Evolutionary conservation across 805 yeast genomes (phyloP).

Genomic region (Candida michaelii): DNA sequence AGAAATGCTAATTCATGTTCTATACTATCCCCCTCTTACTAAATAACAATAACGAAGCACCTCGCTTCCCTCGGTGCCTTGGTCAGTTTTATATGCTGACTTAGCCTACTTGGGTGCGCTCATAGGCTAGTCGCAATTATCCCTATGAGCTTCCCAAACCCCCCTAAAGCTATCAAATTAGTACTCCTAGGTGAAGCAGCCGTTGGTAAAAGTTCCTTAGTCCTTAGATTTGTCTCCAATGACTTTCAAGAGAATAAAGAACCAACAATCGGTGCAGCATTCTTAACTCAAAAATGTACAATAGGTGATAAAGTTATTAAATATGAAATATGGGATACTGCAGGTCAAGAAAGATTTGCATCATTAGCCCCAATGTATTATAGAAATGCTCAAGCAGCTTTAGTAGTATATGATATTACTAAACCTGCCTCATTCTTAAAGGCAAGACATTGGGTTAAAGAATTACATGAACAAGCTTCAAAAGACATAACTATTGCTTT

Average conservation of each 20-base stretch:
- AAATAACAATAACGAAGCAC: too few relatives aligned
- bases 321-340: slow-evolving; percentile 95
- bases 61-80: too few relatives aligned
- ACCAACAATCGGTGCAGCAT: slow-evolving; percentile 98
- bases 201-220: slow-evolving; percentile 93
- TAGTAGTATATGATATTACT: slow-evolving; percentile 93
- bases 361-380: slow-evolving; percentile 96
- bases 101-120: too few relatives aligned
- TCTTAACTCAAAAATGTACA: slow-evolving; percentile 88
- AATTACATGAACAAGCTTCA: slow-evolving; percentile 92
- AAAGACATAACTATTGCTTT: slow-evolving; percentile 88
- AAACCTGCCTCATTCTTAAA: slow-evolving; percentile 92
- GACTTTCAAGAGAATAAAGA: slow-evolving; percentile 97
- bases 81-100: too few relatives aligned
- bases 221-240: slow-evolving; percentile 86
- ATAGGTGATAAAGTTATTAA: slow-evolving; percentile 85
- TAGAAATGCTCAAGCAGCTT: slow-evolving; percentile 95
- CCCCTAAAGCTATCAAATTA: slow-evolving; percentile 62
- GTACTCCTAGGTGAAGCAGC: slow-evolving; percentile 97
- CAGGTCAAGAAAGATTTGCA: slow-evolving; percentile 97
- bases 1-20: too few relatives aligned
- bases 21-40: too few relatives aligned
- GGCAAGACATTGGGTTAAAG: slow-evolving; percentile 98
- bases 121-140: too few relatives aligned
- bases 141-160: slow-evolving; percentile 15